phyloP scores from a whole-genome alignment of 768 basidiomycete species.

The Cystoderma amianthinum region DNA sequence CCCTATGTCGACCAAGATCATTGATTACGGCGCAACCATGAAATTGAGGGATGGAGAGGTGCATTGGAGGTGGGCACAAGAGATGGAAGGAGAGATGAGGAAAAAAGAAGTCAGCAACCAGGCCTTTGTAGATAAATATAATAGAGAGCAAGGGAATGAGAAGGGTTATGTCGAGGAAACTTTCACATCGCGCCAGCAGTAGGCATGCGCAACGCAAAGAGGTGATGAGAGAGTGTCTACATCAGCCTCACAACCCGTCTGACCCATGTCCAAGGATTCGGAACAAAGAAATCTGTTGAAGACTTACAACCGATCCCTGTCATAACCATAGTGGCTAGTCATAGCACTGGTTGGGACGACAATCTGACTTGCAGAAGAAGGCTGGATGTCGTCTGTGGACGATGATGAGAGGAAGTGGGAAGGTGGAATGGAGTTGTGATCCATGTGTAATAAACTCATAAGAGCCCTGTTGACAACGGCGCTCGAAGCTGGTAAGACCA shows the following conservation, averaged over 20 bases:
- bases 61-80: slow-evolving; percentile 6
- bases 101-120: slow-evolving; percentile 1
- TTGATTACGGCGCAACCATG: slow-evolving; percentile 12
- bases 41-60: slow-evolving; percentile 15
- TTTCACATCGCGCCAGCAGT: not conserved
- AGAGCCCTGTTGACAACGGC: slow-evolving; percentile 3
- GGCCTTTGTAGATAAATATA: not conserved
- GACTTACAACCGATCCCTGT: slow-evolving; percentile 35
- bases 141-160: not conserved
- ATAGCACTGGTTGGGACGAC: slow-evolving; percentile 9
- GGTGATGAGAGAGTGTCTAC: not conserved
- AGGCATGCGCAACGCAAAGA: not conserved
- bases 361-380: slow-evolving; percentile 1
- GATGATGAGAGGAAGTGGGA: slow-evolving; percentile 5
- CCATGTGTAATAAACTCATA: slow-evolving; percentile 3
- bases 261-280: slow-evolving; percentile 27
- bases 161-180: not conserved
- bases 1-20: slow-evolving; percentile 34
- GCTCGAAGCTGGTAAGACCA: slow-evolving; percentile 2
- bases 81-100: slow-evolving; percentile 3
- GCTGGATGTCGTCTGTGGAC: slow-evolving; percentile 4
- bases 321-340: slow-evolving; percentile 19
- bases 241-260: slow-evolving; percentile 1
- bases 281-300: slow-evolving; percentile 11
- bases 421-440: not conserved